These are phyloP conservation scores for Paramecium pentaurelia DNA, from an alignment of 73 alveolate species.

Conservation along the genomic window DNA sequence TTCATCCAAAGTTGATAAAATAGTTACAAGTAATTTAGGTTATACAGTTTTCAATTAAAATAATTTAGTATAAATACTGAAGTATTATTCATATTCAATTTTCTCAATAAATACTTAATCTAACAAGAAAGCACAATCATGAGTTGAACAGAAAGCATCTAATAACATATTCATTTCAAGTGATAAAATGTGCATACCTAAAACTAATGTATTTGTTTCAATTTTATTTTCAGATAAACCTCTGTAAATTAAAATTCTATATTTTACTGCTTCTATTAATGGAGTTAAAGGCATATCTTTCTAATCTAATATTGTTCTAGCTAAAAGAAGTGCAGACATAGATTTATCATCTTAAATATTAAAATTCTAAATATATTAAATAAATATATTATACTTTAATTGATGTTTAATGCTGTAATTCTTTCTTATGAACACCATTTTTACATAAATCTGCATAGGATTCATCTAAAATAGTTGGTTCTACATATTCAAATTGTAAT, in stretches of 20 bases:
- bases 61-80: background rate
- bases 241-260: background rate
- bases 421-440: background rate
- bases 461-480: conserved; percentile 2
- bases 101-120: conserved; percentile 27
- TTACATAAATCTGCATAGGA: background rate
- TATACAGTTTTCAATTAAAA: background rate
- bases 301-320: background rate
- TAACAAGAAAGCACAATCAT: background rate
- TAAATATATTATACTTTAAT: background rate
- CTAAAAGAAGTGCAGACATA: background rate
- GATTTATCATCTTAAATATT: background rate
- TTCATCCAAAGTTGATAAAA: conserved; percentile 5
- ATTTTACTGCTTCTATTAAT: background rate
- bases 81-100: background rate
- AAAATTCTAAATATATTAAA: background rate
- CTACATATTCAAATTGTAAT: background rate
- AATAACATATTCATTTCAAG: background rate
- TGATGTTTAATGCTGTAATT: background rate
- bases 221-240: background rate
- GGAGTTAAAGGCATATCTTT: background rate
- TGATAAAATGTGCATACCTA: background rate
- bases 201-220: background rate
- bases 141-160: conserved; percentile 12
- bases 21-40: background rate